phyloP scores from a whole-genome alignment of 148 eudicot species.

The Amaranthus hypochondriacus region DNA sequence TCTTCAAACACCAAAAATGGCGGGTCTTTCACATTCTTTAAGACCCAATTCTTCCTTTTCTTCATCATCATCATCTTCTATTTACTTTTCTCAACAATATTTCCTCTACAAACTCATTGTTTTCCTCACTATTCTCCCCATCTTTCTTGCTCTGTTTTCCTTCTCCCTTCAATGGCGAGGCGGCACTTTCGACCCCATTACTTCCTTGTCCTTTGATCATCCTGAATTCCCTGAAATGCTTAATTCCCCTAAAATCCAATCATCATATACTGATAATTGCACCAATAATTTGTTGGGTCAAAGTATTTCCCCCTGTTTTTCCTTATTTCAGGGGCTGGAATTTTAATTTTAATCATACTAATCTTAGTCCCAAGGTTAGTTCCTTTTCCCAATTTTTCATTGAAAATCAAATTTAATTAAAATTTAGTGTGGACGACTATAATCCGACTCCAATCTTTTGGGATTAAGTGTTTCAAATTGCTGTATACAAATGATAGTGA shows the following conservation, averaged over 20 bases:
- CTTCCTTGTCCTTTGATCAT: constrained; percentile 30
- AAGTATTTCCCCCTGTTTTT: constrained; percentile 35
- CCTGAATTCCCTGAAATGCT: constrained; percentile 35
- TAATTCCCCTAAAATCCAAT: constrained; percentile 14
- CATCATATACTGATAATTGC: constrained; percentile 19
- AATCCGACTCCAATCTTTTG: too few relatives aligned
- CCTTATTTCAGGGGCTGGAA: constrained; percentile 57
- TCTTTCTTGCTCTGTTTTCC: constrained; percentile 42
- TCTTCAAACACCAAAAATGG: constrained; percentile 33
- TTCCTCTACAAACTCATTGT: constrained; percentile 32
- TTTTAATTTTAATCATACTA: constrained; percentile 32
- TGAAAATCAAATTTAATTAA: not conserved
- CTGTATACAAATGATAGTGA: too few relatives aligned
- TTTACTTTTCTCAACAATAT: constrained; percentile 20
- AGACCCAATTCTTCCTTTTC: constrained; percentile 38
- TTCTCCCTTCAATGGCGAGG: constrained; percentile 59
- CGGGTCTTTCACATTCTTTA: constrained; percentile 40
- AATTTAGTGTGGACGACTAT: too few relatives aligned
- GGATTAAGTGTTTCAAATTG: too few relatives aligned
- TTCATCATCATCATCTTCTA: constrained; percentile 15
- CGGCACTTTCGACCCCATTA: constrained; percentile 24
- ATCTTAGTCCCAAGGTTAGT: constrained; percentile 49
- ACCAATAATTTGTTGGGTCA: constrained; percentile 31
- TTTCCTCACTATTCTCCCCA: constrained; percentile 37
- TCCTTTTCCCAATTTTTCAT: not conserved